Base-by-base conservation (phyloP, 768 basidiomycete species). In the Suillus placidus region DNA sequence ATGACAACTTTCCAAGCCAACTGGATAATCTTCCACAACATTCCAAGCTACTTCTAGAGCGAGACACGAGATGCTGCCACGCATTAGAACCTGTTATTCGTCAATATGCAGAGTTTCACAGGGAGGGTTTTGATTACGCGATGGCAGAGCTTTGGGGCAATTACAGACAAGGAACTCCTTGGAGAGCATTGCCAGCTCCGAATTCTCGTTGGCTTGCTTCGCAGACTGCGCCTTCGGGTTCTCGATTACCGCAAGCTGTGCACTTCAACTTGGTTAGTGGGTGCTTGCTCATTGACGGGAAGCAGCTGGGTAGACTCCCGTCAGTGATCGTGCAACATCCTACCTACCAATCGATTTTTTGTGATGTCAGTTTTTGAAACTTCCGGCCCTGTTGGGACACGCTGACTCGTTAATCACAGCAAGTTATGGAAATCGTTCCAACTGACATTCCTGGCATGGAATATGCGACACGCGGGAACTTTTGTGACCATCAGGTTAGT, bases 11-110 rank as follows among this genome's bases (percentile, higher is more conserved):
- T 1, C 75, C 74, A 2, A 54, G 55, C 8, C n/a, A 68, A 1
- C 20, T 65, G 20, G 64, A 68, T 10, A 6, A 4, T 35, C 62
- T 73, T 1, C 6, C 70, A 1, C 2, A 35, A 3, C 55, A 62
- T 61, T 72, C 68, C 0, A 64, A 52, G 16, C 30, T 69, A 16
- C 68, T 78, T 34, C 65, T 76, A n/a, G 71, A 74, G 14, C 71
- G 78, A 16, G 73, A 81, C 60, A 64, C 70, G 30, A 72, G 77
- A 23, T 62, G 78, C 37, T 71, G 79, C 8, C 64, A 75, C 35
- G 58, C 34, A 4, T 45, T 81, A 5, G 71, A 76, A 64, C 43
- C 49, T 8, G 16, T 56, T 8, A 14, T 74, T 9, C 38, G 49
- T 2, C 38, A 51, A 26, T 16, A 60, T 34, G 66, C 69, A 2